These are phyloP conservation scores for Malus hybrid DNA, from an alignment of 331 rosid genomes.

Conservation along the genomic window DNA sequence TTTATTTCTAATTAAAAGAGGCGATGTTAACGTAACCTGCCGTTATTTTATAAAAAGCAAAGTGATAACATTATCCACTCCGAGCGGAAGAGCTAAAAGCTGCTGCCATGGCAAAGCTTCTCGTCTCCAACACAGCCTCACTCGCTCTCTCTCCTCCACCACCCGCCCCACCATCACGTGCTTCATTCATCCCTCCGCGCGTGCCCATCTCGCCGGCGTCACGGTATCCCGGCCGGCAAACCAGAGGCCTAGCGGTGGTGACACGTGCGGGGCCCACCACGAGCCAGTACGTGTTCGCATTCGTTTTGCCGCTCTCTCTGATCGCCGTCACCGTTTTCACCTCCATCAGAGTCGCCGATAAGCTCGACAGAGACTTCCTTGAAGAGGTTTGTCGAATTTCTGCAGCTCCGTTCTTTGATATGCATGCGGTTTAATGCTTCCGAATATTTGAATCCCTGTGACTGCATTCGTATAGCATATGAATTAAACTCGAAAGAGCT, in stretches of 20 bases:
- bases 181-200: not conserved
- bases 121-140: constrained; percentile 22
- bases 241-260: constrained; percentile 28
- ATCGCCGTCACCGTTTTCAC: constrained; percentile 45
- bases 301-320: constrained; percentile 62
- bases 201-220: constrained; percentile 9
- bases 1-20: too few relatives aligned
- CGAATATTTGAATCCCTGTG: not conserved
- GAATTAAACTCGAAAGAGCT: not conserved
- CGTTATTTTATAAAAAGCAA: not conserved
- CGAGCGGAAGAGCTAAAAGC: not conserved
- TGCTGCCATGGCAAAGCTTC: constrained; percentile 32
- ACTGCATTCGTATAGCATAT: not conserved
- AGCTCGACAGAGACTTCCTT: constrained; percentile 53
- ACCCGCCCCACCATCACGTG: not conserved
- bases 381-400: constrained; percentile 44
- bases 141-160: constrained; percentile 11
- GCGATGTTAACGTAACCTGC: too few relatives aligned
- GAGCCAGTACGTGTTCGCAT: constrained; percentile 40
- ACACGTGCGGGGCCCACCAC: constrained; percentile 57
- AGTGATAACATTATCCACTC: not conserved
- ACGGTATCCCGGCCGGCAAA: constrained; percentile 1
- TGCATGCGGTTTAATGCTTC: not conserved
- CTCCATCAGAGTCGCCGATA: constrained; percentile 49
- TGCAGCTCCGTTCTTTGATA: not conserved